Evolutionary conservation across 2,329 filamentous ascomycete genomes (phyloP), one percentile per base, ranked within the genome.

Genomic region (Proliferodiscus dingleyae): DNA sequence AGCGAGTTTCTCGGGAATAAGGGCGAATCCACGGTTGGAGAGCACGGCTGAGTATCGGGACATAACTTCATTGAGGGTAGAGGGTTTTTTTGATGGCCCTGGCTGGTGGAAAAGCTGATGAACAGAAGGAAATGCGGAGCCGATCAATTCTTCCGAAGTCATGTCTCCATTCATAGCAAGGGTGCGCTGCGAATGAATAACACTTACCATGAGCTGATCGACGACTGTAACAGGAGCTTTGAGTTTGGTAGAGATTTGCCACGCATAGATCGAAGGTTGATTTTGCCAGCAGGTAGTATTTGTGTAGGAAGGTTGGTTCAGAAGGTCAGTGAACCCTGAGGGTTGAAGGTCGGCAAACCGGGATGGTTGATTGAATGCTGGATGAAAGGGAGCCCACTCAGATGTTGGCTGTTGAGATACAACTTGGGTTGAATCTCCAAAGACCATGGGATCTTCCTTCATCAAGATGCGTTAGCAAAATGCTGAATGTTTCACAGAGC

Each of bases 171-270:
- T 51, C 2, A 54, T 44, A 11, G 51, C 52, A 10, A 57, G 43
- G 24, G 58, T 52, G 13, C 59, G 59, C 46, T 61, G 57, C 6
- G 55, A 55, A 19, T 57, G 51, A 6, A 61, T 61, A 21, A 59
- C 55, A 18, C 49, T 46, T 23, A 61, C 45, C 53, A 62, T 58
- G 13, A 62, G 46, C 23, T 60, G 56, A 29, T 62, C 59, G 5
- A 61, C 43, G 18, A 54, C 48, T 3, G 58, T 61, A 22, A 51
- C 42, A 3, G 60, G 59, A 22, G 58, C 37, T 43, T 60, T 61
- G 16, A 62, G 45, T 42, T 61, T 62, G 2, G 60, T 61, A 5
- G 52, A 57, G 6, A 61, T 56, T 39, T 62, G 59, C 59, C 60
- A 61, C 3, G 58, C 56, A 33, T 57, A 61, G 28, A 55, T 47